These are phyloP conservation scores for Arachis stenosperma DNA, from an alignment of 306 rosid genomes.

Conservation along the genomic window DNA sequence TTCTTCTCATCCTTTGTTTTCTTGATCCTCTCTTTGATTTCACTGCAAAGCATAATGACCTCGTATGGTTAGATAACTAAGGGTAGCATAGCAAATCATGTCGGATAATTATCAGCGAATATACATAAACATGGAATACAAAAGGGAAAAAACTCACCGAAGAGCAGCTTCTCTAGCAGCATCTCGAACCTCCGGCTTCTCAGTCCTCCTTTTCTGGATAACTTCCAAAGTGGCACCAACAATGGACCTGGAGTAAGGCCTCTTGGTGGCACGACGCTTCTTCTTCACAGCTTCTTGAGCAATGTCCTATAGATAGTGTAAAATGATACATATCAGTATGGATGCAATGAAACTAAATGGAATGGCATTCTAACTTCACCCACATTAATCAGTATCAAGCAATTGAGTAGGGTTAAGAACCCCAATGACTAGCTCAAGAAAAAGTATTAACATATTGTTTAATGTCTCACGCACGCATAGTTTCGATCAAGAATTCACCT, in stretches of 20 bases:
- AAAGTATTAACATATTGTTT: not conserved
- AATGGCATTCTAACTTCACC: too few species aligned
- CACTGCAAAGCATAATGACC: conserved; percentile 47
- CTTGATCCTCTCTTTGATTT: conserved; percentile 86
- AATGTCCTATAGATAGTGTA: conserved; percentile 47
- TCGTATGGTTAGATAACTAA: conserved; percentile 1
- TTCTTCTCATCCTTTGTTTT: conserved; percentile 92
- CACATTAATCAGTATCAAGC: too few species aligned
- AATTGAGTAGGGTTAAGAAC: not conserved
- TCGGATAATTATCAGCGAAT: not conserved
- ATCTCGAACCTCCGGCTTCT: conserved; percentile 78
- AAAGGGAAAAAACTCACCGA: conserved; percentile 43
- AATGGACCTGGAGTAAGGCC: conserved; percentile 76
- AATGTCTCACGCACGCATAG: not conserved
- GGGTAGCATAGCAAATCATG: not conserved
- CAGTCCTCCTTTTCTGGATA: conserved; percentile 70
- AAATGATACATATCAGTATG: not conserved
- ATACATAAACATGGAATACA: not conserved
- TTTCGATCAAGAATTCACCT: conserved; percentile 44
- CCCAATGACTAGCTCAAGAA: too few species aligned
- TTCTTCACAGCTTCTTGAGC: conserved; percentile 79
- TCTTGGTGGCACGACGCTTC: conserved; percentile 71
- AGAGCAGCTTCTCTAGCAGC: conserved; percentile 87
- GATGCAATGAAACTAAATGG: not conserved
- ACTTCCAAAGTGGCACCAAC: conserved; percentile 75